Conservation (phyloP, 805 yeast genomes). For the Starmerella khaoyaiensis region DNA sequence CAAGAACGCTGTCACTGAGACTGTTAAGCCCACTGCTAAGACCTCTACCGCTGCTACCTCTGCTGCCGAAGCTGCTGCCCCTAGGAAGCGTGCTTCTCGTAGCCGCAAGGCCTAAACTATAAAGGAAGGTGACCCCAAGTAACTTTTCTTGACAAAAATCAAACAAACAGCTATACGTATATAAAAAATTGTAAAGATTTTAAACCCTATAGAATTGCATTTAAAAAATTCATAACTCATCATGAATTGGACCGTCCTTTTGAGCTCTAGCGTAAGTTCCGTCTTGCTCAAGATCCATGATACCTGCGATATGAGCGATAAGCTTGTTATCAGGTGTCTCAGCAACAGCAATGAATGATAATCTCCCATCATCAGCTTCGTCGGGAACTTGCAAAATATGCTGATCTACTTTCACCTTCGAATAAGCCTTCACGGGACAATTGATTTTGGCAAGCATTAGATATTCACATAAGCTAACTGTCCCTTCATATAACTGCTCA, state of each 20-base stretch:
- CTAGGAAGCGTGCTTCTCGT: constrained; percentile 18
- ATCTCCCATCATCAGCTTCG: constrained; percentile 22
- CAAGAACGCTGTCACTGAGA: too few species aligned
- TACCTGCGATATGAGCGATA: constrained; percentile 21
- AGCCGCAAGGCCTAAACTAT: constrained; percentile 19
- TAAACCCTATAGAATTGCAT: too few species aligned
- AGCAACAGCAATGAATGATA: constrained; percentile 24
- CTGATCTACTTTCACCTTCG: constrained; percentile 8
- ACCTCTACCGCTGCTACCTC: constrained; percentile 3
- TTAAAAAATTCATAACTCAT: constrained; percentile 1
- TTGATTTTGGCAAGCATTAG: constrained; percentile 20
- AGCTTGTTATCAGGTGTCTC: constrained; percentile 17
- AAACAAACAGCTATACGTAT: too few species aligned
- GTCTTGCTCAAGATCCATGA: constrained; percentile 15
- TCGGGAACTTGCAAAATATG: constrained; percentile 24
- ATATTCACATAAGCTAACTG: constrained; percentile 23
- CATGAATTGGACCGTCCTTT: constrained; percentile 2
- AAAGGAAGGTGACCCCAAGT: too few species aligned
- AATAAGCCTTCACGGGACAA: constrained; percentile 23
- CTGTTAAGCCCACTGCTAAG: constrained; percentile 4
- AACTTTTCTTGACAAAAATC: not conserved
- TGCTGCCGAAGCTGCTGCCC: constrained; percentile 6
- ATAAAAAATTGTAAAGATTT: too few species aligned
- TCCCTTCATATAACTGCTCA: constrained; percentile 16
- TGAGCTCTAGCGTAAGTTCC: constrained; percentile 2